Percentiles rank a stretch among this genome's conserved stretches.
Evolutionary conservation across 2,329 filamentous ascomycete genomes (phyloP).

Genomic region (Dryadomyces quercivorus): DNA sequence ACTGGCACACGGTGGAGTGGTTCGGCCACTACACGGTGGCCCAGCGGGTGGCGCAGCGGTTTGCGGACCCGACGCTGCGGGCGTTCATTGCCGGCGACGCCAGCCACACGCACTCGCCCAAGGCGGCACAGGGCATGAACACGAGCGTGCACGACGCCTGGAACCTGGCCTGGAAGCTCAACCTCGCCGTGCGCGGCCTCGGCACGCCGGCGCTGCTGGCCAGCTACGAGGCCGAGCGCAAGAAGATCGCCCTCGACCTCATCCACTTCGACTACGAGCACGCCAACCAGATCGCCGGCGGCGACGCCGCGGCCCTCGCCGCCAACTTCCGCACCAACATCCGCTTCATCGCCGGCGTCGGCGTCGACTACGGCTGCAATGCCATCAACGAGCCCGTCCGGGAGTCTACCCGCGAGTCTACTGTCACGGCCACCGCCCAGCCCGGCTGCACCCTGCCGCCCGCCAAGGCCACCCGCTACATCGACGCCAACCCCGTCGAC

Average conservation of each 20-base stretch:
- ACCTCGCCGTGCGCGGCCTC: constrained; percentile 40
- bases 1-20: constrained; percentile 51
- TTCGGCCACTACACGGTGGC: constrained; percentile 61
- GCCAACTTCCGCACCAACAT: constrained; percentile 54
- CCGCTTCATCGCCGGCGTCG: constrained; percentile 54
- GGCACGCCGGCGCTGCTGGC: constrained; percentile 40
- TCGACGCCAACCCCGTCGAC: constrained; percentile 67
- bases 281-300: constrained; percentile 33
- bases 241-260: constrained; percentile 45
- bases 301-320: constrained; percentile 44
- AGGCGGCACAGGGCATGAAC: constrained; percentile 53
- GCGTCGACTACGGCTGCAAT: constrained; percentile 43
- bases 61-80: constrained; percentile 45
- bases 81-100: constrained; percentile 53
- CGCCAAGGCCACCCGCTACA: constrained; percentile 58
- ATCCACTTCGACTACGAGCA: constrained; percentile 41
- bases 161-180: constrained; percentile 49
- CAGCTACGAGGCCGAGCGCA: constrained; percentile 52
- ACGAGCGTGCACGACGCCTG: constrained; percentile 49
- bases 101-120: constrained; percentile 53
- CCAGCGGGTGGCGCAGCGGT: constrained; percentile 57
- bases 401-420: constrained; percentile 22
- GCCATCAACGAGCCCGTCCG: constrained; percentile 33
- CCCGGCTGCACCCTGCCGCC: constrained; percentile 48
- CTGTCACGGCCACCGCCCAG: constrained; percentile 25